Conservation (phyloP, 108 stramenopile genomes). For the Stephanodiscus minutulus region DNA sequence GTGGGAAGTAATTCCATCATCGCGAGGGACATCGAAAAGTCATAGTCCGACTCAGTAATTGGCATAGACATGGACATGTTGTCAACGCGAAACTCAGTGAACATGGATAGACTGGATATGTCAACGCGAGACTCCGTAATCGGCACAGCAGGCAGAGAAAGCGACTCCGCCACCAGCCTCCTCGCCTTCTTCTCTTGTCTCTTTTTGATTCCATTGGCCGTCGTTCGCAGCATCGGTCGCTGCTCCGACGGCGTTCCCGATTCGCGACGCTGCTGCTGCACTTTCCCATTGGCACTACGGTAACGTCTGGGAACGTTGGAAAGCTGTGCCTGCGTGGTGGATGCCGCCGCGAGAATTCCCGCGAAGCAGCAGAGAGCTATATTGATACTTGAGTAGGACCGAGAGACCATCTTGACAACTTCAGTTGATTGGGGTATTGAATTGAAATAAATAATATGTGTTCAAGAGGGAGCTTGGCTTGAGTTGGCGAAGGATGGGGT, state of each 20-base stretch:
- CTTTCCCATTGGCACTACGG: slow-evolving; percentile 12
- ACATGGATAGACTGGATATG: slow-evolving; percentile 4
- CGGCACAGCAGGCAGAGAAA: neutral
- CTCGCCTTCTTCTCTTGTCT: neutral
- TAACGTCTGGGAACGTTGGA: slow-evolving; percentile 25
- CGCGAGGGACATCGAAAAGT: neutral
- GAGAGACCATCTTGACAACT: slow-evolving; percentile 3
- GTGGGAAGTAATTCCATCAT: neutral
- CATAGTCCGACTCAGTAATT: neutral
- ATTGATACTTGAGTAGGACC: slow-evolving; percentile 18
- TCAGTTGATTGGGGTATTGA: neutral
- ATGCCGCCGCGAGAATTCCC: slow-evolving; percentile 9
- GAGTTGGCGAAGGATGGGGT: too few species aligned
- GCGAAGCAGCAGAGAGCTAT: slow-evolving; percentile 6
- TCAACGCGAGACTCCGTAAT: neutral
- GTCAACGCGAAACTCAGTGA: neutral
- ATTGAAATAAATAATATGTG: too few species aligned
- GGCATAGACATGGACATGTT: neutral
- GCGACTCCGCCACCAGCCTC: neutral
- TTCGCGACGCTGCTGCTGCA: neutral
- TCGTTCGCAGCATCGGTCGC: neutral
- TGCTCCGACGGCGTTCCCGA: neutral
- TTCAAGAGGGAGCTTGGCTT: too few species aligned
- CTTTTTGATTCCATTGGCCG: too few species aligned
- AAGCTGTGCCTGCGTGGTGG: slow-evolving; percentile 23